Evolutionary conservation across 2,329 filamentous ascomycete genomes (phyloP), one percentile per base, ranked within the genome.

Genomic region (Nothophaeocryptopus gaeumannii): DNA sequence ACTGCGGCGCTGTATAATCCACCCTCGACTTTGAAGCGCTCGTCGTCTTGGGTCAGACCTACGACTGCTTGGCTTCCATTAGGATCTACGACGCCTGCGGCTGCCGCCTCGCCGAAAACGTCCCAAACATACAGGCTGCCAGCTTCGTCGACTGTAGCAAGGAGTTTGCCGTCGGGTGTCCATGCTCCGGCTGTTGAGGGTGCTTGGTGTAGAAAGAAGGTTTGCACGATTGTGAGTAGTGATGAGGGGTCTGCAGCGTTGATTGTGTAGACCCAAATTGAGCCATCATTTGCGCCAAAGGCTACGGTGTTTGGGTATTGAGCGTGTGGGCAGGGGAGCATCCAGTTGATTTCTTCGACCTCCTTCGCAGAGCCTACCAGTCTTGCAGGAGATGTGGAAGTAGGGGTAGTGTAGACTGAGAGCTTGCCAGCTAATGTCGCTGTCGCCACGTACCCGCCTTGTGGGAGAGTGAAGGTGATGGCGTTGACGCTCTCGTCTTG

Each of bases 331-430:
- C 88, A 95, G 0, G 89, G 73, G 1, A 77, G 72, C 31, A 97
- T 72, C 91, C 92, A 99, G 75, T 93, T 95, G 64, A 99, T 86
- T 72, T 97, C 92, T 61, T 95, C 87, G 8, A 96, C 92, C 69
- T 99, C 93, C 64, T 90, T 86, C 2, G 84, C 81, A 64, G 93
- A 88, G 47, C 80, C 87, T 8, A 95, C 70, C 63, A 88, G 86
- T 38, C 78, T 75, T n/a, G 59, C 51, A 5, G 52, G 46, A 1
- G 52, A 51, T 11, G 53, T 37, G 8, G 54, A 36, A n/a, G 56
- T 58, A 5, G 65, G 65, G 13, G 64, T 67, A 10, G 49, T 56
- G 58, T 64, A 69, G 11, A 83, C 83, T 56, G 86, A 81, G 60
- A 99, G 67, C 56, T 83, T 84, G 9, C 93, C 93, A 68, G 97